These are phyloP conservation scores for Vararia minispora DNA, from an alignment of 768 basidiomycete genomes.

Conservation along the genomic window DNA sequence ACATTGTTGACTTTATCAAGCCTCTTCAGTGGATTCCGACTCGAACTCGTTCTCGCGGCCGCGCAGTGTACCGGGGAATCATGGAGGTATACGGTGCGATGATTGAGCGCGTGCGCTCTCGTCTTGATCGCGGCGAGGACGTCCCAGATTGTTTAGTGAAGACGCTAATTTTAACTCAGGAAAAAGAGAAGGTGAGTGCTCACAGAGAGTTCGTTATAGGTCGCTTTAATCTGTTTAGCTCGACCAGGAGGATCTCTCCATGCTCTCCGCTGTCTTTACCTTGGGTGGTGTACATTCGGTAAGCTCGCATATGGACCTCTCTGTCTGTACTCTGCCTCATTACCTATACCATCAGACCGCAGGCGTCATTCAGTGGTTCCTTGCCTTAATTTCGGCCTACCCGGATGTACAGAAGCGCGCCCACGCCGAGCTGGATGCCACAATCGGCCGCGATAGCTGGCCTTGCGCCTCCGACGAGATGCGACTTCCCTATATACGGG, in stretches of 20 bases:
- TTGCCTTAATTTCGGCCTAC: slow-evolving; percentile 14
- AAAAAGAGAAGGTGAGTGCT: slow-evolving; percentile 22
- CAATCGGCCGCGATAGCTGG: slow-evolving; percentile 15
- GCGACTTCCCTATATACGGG: slow-evolving; percentile 17
- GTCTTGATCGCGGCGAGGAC: slow-evolving; percentile 21
- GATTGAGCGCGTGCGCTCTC: slow-evolving; percentile 19
- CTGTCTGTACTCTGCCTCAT: no score
- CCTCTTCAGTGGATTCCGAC: slow-evolving; percentile 30
- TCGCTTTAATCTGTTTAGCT: no score
- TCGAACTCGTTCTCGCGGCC: slow-evolving; percentile 25
- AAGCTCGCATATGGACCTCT: slow-evolving; percentile 10
- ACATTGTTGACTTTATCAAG: slow-evolving; percentile 33
- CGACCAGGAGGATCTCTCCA: slow-evolving; percentile 23
- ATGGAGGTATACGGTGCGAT: slow-evolving; percentile 23
- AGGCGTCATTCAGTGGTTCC: slow-evolving; percentile 24
- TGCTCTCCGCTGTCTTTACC: slow-evolving; percentile 23
- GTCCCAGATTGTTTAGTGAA: slow-evolving; percentile 26
- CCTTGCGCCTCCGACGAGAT: slow-evolving; percentile 17
- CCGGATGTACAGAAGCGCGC: slow-evolving; percentile 19
- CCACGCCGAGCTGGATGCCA: slow-evolving; percentile 19
- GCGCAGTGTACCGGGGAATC: slow-evolving; percentile 26
- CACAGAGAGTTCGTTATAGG: no score
- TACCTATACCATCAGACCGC: no score
- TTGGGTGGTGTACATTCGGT: slow-evolving; percentile 26
- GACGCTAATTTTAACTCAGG: slow-evolving; percentile 19